These are phyloP conservation scores for Lasiodiplodia sp. DNA, from an alignment of 2,329 filamentous ascomycete species.

Conservation along the genomic window DNA sequence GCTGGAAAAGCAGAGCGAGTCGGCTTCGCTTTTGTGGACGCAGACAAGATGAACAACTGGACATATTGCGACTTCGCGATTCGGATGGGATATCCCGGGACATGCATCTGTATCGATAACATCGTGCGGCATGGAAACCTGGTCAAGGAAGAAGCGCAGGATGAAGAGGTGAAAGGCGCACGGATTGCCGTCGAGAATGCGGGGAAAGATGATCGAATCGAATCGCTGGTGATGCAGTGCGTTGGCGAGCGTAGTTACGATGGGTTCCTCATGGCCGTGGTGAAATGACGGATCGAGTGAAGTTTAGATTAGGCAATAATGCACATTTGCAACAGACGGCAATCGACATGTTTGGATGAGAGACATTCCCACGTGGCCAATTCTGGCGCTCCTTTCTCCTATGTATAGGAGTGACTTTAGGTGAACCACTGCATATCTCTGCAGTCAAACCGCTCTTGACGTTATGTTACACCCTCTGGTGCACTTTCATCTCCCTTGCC, in stretches of 20 bases:
- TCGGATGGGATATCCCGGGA: slow-evolving; percentile 47
- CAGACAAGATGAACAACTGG: slow-evolving; percentile 59
- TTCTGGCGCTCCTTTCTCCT: neutral
- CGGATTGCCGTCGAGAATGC: slow-evolving; percentile 51
- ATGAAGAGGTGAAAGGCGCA: slow-evolving; percentile 42
- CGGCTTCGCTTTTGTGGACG: slow-evolving; percentile 63
- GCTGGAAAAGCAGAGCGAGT: slow-evolving; percentile 50
- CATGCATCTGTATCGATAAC: slow-evolving; percentile 59
- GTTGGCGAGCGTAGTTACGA: slow-evolving; percentile 58
- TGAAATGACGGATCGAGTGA: slow-evolving; percentile 35
- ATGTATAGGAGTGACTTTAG: neutral
- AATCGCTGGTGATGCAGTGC: slow-evolving; percentile 53
- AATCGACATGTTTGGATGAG: neutral
- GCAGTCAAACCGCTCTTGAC: neutral
- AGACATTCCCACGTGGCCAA: neutral
- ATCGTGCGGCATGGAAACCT: slow-evolving; percentile 53
- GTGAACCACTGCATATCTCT: neutral
- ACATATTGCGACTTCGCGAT: slow-evolving; percentile 57
- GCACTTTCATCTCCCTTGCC: neutral
- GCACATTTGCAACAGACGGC: neutral
- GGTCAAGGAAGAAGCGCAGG: slow-evolving; percentile 38
- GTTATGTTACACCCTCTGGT: too few species aligned
- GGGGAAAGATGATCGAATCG: slow-evolving; percentile 52
- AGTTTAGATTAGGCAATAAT: neutral
- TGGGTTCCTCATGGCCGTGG: slow-evolving; percentile 53